phyloP scores from a whole-genome alignment of 345 rosid species.

The Salix koriyanagi region DNA sequence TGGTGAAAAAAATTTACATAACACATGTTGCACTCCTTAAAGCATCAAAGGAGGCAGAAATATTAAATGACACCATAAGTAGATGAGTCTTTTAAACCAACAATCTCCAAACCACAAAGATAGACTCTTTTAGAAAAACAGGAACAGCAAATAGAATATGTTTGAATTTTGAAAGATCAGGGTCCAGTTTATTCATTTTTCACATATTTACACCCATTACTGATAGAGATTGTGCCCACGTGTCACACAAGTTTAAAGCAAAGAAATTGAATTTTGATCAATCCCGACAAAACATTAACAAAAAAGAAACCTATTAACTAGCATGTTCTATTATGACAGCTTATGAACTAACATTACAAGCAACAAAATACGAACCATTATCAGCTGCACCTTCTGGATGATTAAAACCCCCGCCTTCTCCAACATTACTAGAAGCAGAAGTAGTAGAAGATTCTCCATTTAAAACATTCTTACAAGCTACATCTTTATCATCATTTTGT shows the following conservation, averaged over 20 bases:
- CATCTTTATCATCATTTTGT: slow-evolving; percentile 43
- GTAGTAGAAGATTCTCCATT: slow-evolving; percentile 51
- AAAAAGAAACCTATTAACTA: background rate
- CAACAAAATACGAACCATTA: slow-evolving; percentile 35
- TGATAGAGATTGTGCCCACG: background rate
- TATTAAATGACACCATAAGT: background rate
- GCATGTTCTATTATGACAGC: background rate
- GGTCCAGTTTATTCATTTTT: background rate
- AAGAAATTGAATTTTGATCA: background rate
- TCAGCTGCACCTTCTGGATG: slow-evolving; percentile 40
- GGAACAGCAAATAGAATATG: background rate
- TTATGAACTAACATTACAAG: background rate
- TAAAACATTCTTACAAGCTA: slow-evolving; percentile 29
- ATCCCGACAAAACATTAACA: background rate
- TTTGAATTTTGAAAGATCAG: background rate
- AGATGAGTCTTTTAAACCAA: background rate
- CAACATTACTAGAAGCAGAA: slow-evolving; percentile 41
- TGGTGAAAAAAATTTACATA: background rate
- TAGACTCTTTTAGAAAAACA: too few relatives aligned
- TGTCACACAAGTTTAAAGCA: background rate
- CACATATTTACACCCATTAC: background rate
- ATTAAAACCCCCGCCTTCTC: slow-evolving; percentile 47
- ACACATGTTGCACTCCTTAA: background rate
- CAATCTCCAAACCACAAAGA: background rate
- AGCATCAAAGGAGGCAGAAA: background rate